Evolutionary conservation across 2,329 filamentous ascomycete genomes (phyloP).

Genomic region (Diplodia mutila): DNA sequence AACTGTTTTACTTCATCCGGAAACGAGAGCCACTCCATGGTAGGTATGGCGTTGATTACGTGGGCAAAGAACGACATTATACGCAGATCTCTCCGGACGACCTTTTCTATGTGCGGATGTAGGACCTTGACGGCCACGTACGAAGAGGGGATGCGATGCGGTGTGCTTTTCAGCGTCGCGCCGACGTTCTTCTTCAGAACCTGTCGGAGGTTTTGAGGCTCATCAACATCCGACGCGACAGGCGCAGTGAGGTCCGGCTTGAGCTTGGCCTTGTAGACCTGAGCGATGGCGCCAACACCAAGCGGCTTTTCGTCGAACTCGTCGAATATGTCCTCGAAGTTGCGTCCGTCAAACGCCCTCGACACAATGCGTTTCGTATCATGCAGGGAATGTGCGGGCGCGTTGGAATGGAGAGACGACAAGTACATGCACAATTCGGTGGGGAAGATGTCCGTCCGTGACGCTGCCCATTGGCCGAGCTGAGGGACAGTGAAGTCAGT

Average conservation of each 20-base stretch:
- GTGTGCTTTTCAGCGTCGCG: slow-evolving; percentile 81
- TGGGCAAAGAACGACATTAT: slow-evolving; percentile 95
- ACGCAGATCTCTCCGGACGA: slow-evolving; percentile 83
- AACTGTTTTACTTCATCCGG: slow-evolving; percentile 94
- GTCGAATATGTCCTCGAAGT: slow-evolving; percentile 91
- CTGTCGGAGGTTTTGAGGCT: slow-evolving; percentile 63
- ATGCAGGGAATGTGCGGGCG: slow-evolving; percentile 84
- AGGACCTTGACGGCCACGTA: slow-evolving; percentile 97
- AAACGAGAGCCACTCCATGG: slow-evolving; percentile 95
- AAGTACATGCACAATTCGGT: slow-evolving; percentile 88
- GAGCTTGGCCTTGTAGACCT: slow-evolving; percentile 95
- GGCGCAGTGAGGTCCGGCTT: slow-evolving; percentile 74
- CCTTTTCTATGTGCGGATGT: slow-evolving; percentile 87
- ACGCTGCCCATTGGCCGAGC: slow-evolving; percentile 98
- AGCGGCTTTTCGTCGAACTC: slow-evolving; percentile 90
- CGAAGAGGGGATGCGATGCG: slow-evolving; percentile 80
- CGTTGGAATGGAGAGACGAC: slow-evolving; percentile 93
- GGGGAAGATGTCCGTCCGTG: slow-evolving; percentile 93
- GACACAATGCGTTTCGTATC: slow-evolving; percentile 79
- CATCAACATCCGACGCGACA: slow-evolving; percentile 59
- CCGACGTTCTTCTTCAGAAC: slow-evolving; percentile 82
- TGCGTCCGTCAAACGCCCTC: slow-evolving; percentile 76
- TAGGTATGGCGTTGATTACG: slow-evolving; percentile 82
- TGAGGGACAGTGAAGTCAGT: slow-evolving; percentile 42
- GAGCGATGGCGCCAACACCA: slow-evolving; percentile 93